These are phyloP conservation scores for Exophiala xenobiotica DNA, from an alignment of 2,329 filamentous ascomycete species.

Conservation along the genomic window DNA sequence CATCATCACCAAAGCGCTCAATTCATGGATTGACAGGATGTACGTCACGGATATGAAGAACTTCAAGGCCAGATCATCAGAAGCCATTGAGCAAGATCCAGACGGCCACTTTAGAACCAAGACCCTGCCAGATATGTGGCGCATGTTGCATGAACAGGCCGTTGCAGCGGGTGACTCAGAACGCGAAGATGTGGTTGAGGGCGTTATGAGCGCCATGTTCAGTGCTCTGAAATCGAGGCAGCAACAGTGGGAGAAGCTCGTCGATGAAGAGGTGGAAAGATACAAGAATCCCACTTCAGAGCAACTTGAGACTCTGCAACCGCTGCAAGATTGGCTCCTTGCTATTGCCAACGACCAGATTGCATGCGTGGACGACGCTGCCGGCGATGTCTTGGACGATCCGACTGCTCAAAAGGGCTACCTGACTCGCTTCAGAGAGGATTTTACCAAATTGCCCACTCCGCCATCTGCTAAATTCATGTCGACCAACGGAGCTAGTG, in stretches of 20 bases:
- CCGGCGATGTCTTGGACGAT: slow-evolving; percentile 69
- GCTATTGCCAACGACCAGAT: slow-evolving; percentile 98
- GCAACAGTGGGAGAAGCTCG: slow-evolving; percentile 79
- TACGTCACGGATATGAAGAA: slow-evolving; percentile 76
- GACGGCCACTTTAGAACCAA: slow-evolving; percentile 90
- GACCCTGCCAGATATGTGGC: slow-evolving; percentile 92
- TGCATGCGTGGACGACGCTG: slow-evolving; percentile 88
- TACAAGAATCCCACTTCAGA: slow-evolving; percentile 59
- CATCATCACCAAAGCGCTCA: slow-evolving; percentile 91
- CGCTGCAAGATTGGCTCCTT: slow-evolving; percentile 83
- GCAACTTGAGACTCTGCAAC: slow-evolving; percentile 68
- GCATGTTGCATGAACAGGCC: slow-evolving; percentile 92
- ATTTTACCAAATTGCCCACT: slow-evolving; percentile 78
- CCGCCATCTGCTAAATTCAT: slow-evolving; percentile 66
- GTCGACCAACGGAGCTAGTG: slow-evolving; percentile 66
- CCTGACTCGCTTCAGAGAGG: slow-evolving; percentile 78
- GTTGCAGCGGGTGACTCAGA: slow-evolving; percentile 80
- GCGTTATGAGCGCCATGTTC: slow-evolving; percentile 95
- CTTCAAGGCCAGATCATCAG: slow-evolving; percentile 73
- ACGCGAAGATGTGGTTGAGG: slow-evolving; percentile 86
- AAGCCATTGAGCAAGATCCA: slow-evolving; percentile 81
- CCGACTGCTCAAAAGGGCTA: slow-evolving; percentile 74
- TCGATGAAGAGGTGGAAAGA: slow-evolving; percentile 78
- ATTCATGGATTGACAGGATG: slow-evolving; percentile 97
- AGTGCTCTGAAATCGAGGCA: slow-evolving; percentile 79